phyloP scores from a whole-genome alignment of 495 filamentous ascomycete species.

The Aspergillus sclerotiicarbonarius region DNA sequence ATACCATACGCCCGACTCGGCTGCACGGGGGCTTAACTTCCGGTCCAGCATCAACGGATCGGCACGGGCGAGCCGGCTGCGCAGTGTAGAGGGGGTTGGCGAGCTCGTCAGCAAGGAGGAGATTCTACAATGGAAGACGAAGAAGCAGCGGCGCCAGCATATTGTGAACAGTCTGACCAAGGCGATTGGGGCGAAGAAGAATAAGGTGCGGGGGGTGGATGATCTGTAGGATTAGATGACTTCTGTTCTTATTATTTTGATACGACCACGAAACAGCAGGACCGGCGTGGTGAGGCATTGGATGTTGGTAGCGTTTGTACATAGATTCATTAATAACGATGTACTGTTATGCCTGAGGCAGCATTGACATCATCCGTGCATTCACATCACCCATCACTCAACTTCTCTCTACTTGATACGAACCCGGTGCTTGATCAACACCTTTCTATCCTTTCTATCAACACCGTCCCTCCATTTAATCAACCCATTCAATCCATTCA shows the following conservation, averaged over 20 bases:
- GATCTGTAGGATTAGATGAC: slow-evolving; percentile 28
- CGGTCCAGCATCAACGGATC: slow-evolving; percentile 48
- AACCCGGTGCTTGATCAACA: too few species aligned
- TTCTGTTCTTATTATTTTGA: slow-evolving; percentile 8
- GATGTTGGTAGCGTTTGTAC: too few species aligned
- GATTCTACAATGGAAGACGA: slow-evolving; percentile 56
- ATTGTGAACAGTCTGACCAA: slow-evolving; percentile 46
- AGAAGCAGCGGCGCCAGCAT: slow-evolving; percentile 51
- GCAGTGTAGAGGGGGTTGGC: slow-evolving; percentile 32
- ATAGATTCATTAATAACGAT: too few species aligned
- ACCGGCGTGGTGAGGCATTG: slow-evolving; percentile 15
- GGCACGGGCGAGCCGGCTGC: slow-evolving; percentile 45
- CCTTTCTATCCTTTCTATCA: too few species aligned
- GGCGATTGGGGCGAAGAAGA: slow-evolving; percentile 38
- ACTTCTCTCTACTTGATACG: too few species aligned
- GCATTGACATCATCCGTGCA: not conserved
- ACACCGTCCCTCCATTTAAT: not conserved
- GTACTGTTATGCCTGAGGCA: slow-evolving; percentile 1
- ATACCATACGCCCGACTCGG: slow-evolving; percentile 58
- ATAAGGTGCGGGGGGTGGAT: slow-evolving; percentile 36
- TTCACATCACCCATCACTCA: not conserved
- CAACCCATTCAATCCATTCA: not conserved
- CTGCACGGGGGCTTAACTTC: slow-evolving; percentile 36
- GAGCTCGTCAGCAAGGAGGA: slow-evolving; percentile 52
- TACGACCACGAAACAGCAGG: slow-evolving; percentile 11